Evolutionary conservation across 768 basidiomycete genomes (phyloP), one percentile per base, ranked within the genome.

Genomic region (Tephrocybe sp.): DNA sequence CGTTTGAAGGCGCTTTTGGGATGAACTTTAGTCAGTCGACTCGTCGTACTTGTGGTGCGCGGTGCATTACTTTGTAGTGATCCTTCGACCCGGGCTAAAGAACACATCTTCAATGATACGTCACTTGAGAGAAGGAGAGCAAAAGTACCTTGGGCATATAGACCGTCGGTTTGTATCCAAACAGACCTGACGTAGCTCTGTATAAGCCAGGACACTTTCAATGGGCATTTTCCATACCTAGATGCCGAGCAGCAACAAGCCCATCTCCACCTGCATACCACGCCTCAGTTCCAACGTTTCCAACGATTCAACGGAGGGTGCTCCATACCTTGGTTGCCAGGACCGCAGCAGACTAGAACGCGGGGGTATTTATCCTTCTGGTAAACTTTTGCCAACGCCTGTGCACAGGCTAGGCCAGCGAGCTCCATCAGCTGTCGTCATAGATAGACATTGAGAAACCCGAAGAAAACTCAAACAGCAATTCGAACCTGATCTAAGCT

Each of bases 321-420:
- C 11, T 7, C 32, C 38, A 21, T 51, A 69, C 83, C 93, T 75
- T 98, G 96, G 62, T 98, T 98, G 36, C 97, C 97, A 6, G 97
- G 95, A 15, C 97, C 97, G 65, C 95, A 98, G 62, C 91, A 93
- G 10, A 98, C 90, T n/a, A 98, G 74, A 5, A 98, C 92, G 10
- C 84, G 80, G 32, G 78, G 79, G 65, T 90, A 84, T 39, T 74
- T 78, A 3, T 84, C 81, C 25, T 78, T 82, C 34, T 73, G 74
- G 65, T 92, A 98, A 0, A 85, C 83, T n/a, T 75, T 85, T 5
- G 88, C 85, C 2, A 98, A 72, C 0, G 90, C 81, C 65, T 95
- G 91, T 0, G 96, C 97, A 63, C 95, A 95, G 1, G 96, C 87
- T 9, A 98, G 73, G 1, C 97, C 97, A 25, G 96, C 96, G 11